Conservation (phyloP, 2,329 filamentous ascomycete species). For the Fusarium keratoplasticum region DNA sequence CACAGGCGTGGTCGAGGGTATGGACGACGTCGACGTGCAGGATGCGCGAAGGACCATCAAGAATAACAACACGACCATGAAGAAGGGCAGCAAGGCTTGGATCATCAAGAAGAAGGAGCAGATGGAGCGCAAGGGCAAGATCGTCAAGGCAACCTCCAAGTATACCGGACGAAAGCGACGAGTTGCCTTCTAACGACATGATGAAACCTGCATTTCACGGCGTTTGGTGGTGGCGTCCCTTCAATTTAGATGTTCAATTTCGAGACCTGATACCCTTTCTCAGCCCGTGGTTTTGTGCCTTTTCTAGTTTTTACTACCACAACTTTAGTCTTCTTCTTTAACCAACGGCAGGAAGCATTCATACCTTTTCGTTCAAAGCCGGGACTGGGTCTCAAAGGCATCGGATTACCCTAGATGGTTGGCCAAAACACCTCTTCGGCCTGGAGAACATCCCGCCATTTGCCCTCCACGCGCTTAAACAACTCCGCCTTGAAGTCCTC, state of each 20-base stretch:
- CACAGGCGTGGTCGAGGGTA: slow-evolving; percentile 86
- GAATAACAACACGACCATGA: slow-evolving; percentile 63
- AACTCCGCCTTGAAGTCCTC: slow-evolving; percentile 47
- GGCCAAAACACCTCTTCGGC: slow-evolving; percentile 73
- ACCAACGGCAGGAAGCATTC: background rate
- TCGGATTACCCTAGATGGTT: slow-evolving; percentile 5
- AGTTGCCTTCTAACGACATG: slow-evolving; percentile 71
- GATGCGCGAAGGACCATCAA: slow-evolving; percentile 71
- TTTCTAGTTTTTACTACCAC: background rate
- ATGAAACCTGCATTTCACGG: slow-evolving; percentile 45
- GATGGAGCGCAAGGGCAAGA: slow-evolving; percentile 93
- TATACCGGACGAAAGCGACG: slow-evolving; percentile 93
- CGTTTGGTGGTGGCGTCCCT: slow-evolving; percentile 41
- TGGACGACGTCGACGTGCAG: slow-evolving; percentile 88
- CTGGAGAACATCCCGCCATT: slow-evolving; percentile 63
- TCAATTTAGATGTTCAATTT: slow-evolving; percentile 38
- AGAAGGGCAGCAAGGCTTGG: slow-evolving; percentile 88
- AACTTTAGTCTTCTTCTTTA: no score
- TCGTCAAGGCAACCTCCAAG: slow-evolving; percentile 91
- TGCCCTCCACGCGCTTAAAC: slow-evolving; percentile 54
- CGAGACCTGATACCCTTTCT: slow-evolving; percentile 38
- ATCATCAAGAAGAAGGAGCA: slow-evolving; percentile 90
- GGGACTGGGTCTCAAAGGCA: background rate
- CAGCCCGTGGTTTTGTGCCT: background rate
- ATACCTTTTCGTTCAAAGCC: background rate